These are phyloP conservation scores for Colletotrichum gloeosporioides DNA, from an alignment of 2,329 filamentous ascomycete genomes.

Conservation along the genomic window DNA sequence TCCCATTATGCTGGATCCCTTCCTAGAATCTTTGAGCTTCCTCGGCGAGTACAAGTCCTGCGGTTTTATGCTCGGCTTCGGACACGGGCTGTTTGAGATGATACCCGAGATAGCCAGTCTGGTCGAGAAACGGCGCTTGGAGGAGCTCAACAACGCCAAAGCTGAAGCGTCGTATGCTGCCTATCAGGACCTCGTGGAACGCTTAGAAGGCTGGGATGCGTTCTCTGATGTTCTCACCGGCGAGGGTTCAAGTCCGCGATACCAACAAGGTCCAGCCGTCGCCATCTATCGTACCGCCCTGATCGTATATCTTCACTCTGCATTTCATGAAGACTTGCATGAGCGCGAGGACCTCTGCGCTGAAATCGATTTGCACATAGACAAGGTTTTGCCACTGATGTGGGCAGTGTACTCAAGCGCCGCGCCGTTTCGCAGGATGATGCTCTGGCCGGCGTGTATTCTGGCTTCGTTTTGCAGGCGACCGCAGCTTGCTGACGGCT, in stretches of 20 bases:
- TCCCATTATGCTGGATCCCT: neutral
- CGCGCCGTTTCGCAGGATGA: neutral
- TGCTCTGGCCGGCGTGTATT: neutral
- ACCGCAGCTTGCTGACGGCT: neutral
- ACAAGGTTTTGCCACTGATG: neutral
- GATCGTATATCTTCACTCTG: neutral
- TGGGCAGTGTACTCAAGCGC: neutral
- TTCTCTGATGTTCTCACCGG: neutral
- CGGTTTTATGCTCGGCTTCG: neutral
- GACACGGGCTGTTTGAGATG: neutral
- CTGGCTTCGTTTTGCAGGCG: neutral
- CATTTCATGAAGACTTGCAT: neutral
- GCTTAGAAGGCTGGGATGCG: neutral
- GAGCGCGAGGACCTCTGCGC: neutral
- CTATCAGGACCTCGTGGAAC: neutral
- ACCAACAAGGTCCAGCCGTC: neutral
- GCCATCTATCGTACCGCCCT: neutral
- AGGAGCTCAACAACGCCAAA: neutral
- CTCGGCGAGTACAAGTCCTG: neutral
- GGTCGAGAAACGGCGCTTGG: neutral
- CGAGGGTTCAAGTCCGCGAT: neutral
- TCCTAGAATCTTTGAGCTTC: neutral
- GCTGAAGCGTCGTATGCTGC: rapidly evolving
- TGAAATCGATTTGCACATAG: neutral
- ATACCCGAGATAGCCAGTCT: neutral